A percentile compares a stretch with the other conserved stretches of the same genome.
phyloP scores from a whole-genome alignment of 2,329 filamentous ascomycete genomes.

The Geosmithia putterillii region DNA sequence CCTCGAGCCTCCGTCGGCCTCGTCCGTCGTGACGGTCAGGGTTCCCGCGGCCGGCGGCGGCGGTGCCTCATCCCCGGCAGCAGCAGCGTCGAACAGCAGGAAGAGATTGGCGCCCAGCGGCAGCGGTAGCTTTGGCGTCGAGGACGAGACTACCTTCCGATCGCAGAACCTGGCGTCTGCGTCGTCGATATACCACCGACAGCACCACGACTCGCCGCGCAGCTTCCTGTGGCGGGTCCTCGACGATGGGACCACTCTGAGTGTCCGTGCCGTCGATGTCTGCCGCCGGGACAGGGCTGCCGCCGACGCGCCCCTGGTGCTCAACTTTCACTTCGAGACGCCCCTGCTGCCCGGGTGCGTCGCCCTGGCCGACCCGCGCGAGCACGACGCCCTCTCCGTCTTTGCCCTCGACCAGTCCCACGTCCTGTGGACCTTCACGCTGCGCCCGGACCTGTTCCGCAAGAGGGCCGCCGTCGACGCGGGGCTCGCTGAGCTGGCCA shows the following conservation, averaged over 20 bases:
- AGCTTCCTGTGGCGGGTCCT: conserved; percentile 87
- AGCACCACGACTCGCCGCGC: conserved; percentile 62
- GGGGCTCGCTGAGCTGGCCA: conserved; percentile 65
- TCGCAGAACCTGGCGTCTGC: conserved; percentile 62
- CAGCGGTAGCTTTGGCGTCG: conserved; percentile 25
- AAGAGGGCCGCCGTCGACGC: conserved; percentile 57
- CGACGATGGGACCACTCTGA: conserved; percentile 66
- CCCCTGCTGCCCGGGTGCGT: conserved; percentile 67
- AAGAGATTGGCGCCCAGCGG: conserved; percentile 12
- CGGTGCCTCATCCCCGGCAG: conserved; percentile 12
- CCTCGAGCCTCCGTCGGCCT: conserved; percentile 59
- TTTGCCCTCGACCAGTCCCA: conserved; percentile 72
- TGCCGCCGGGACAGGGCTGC: conserved; percentile 51
- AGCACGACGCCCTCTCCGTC: conserved; percentile 65
- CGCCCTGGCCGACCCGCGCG: conserved; percentile 66
- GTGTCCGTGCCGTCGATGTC: conserved; percentile 73
- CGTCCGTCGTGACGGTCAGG: conserved; percentile 58
- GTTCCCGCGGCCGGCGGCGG: no score
- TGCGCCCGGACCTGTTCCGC: conserved; percentile 73
- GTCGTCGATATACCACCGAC: conserved; percentile 75
- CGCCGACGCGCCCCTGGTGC: conserved; percentile 56
- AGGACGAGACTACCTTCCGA: conserved; percentile 65
- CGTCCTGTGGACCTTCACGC: conserved; percentile 70
- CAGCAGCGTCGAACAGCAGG: not conserved
- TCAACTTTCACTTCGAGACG: conserved; percentile 67